Evolutionary conservation across 305 asterid genomes (phyloP), one percentile per base, ranked within the genome.

Genomic region (Fraxinus floribunda): DNA sequence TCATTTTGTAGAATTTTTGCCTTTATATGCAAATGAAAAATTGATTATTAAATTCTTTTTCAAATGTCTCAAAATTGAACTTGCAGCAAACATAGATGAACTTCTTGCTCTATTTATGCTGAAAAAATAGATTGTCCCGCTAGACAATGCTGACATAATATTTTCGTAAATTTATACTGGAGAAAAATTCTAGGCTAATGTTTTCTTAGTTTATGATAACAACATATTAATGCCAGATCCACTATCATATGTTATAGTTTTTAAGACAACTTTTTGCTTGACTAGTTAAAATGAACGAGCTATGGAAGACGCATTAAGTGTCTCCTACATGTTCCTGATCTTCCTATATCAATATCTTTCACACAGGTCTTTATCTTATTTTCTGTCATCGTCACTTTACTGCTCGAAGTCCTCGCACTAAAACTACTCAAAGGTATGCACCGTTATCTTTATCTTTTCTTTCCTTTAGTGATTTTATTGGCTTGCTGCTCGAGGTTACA

Each of bases 321-420:
- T 11, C 13, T 49, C 20, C 49, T 68, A 29, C 71, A 46, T 75
- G 82, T 75, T 76, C 8, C 38, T 84, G 78, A 81, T 77, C 78
- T 85, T 41, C 64, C 26, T 57, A 35, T 84, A 26, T 32, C 29
- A 64, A 35, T 77, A 30, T 84, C 49, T 52, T 76, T 80, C n/a
- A 32, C 88, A 83, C 95, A 97, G 99, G 93, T 97, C 74, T 97
- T 97, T 89, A 84, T 93, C 89, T 78, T 92, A 88, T 97, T 94
- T 89, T 94, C 99, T 49, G 76, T 91, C 73, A 79, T 84, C 7
- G 78, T 79, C 79, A 92, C 99, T 72, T 76, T 92, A 78, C 84
- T 92, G 77, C 92, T 97, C 66, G 93, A 93, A 89, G 86, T 90
- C 86, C 82, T 92, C 81, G 91, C 91, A 15, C 89, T 85, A n/a